These are phyloP conservation scores for Coniochaeta prunicola DNA, from an alignment of 2,329 filamentous ascomycete species.

Conservation along the genomic window DNA sequence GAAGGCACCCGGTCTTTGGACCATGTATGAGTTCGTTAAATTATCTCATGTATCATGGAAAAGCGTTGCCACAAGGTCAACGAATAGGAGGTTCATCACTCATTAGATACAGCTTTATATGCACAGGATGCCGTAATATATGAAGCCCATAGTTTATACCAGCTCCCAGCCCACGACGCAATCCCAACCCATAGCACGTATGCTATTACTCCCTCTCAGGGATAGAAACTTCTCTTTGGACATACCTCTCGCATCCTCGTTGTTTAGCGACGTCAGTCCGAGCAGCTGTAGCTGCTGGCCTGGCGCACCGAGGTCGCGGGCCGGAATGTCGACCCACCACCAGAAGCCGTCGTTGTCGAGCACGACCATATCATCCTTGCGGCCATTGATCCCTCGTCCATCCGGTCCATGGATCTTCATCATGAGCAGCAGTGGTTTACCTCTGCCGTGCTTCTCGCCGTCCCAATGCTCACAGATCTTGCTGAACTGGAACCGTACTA, in stretches of 20 bases:
- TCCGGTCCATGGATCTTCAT: conserved; percentile 60
- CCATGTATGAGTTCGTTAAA: no score
- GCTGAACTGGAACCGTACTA: conserved; percentile 72
- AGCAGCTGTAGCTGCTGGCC: conserved; percentile 62
- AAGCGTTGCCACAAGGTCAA: conserved; percentile 1
- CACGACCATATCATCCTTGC: conserved; percentile 59
- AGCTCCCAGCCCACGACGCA: conserved; percentile 43
- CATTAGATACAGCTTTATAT: not conserved
- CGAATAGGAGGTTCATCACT: not conserved
- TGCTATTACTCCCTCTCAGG: conserved; percentile 23
- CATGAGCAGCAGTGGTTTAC: conserved; percentile 64
- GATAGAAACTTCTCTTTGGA: conserved; percentile 37
- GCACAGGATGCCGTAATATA: not conserved
- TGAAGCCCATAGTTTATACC: conserved; percentile 20
- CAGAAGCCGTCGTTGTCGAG: conserved; percentile 72
- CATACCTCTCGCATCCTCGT: conserved; percentile 38
- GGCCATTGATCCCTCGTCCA: conserved; percentile 30
- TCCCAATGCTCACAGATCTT: conserved; percentile 80
- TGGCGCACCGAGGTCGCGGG: conserved; percentile 56
- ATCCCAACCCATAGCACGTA: conserved; percentile 32
- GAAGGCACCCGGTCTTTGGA: no score
- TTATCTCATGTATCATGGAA: not conserved
- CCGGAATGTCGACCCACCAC: conserved; percentile 74
- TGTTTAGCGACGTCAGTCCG: conserved; percentile 44
- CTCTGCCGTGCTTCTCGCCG: conserved; percentile 57